Conservation (phyloP, 2,329 filamentous ascomycete genomes). For the Pestalotiopsis sp. region DNA sequence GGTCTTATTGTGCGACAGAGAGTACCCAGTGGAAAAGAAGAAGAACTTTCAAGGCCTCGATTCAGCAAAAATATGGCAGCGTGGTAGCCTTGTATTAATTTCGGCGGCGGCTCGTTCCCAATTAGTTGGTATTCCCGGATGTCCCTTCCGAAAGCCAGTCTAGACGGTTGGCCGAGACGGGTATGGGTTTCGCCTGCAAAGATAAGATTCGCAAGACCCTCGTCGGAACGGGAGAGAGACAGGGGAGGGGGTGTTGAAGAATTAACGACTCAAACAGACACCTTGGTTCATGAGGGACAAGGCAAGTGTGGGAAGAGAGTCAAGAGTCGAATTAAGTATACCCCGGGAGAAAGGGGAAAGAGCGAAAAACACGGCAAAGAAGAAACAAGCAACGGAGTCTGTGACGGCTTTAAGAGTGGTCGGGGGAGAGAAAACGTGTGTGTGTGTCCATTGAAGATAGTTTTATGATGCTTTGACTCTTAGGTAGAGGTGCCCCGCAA, state of each 20-base stretch:
- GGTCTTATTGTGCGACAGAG: background rate
- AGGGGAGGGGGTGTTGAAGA: background rate
- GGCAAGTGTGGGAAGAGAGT: background rate
- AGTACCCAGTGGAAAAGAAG: background rate
- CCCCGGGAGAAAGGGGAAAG: background rate
- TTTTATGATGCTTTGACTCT: conserved; percentile 27
- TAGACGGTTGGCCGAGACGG: background rate
- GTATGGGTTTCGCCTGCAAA: background rate
- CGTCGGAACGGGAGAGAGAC: background rate
- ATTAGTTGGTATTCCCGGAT: background rate
- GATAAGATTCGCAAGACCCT: background rate
- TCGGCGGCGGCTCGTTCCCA: background rate
- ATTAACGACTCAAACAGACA: background rate
- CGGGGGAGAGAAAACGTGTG: background rate
- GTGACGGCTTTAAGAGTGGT: background rate
- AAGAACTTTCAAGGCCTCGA: background rate
- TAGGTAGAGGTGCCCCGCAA: conserved; percentile 22
- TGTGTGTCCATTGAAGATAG: conserved; percentile 17
- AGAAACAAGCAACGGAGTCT: conserved; percentile 9
- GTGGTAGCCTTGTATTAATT: background rate
- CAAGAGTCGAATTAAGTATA: background rate
- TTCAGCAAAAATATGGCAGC: background rate
- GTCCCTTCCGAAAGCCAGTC: background rate
- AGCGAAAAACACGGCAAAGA: background rate
- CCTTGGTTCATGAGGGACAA: background rate